Base-by-base conservation (phyloP, 2,329 filamentous ascomycete genomes). In the Byssochlamys sp. region DNA sequence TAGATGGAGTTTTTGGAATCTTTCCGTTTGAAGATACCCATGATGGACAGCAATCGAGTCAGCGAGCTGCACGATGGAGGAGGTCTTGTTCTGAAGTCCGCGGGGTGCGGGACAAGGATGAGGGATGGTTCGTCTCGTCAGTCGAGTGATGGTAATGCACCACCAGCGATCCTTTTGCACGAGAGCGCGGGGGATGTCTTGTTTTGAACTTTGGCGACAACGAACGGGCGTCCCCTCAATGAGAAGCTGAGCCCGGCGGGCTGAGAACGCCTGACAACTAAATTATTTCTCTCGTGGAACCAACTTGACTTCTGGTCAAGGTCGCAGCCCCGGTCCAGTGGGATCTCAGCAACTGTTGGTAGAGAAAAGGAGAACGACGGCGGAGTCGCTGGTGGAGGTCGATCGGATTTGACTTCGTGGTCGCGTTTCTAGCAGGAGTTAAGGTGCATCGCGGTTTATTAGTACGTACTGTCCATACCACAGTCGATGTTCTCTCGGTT, bases 11-110 rank as follows among this genome's bases (percentile, higher is more conserved):
- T 67, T 57, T 71, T 75, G n/a, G 73, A 72, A 61, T 77, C 75
- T 61, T 75, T 78, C 65, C 74, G 74, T 66, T 73, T 77, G 66
- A 78, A 78, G 57, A 78, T 66, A 60, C 74, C 75, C 75, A 77
- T 77, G 62, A 58, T 59, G 63, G 59, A 45, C n/a, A 45, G 39
- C 49, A 7, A 24, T 51, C 29, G 39, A 45, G 49, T 14, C 3
- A 51, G 11, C 12, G 24, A 51, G 49, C 49, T 51, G 49, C 24
- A 51, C 19, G 49, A 14, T 24, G 49, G 11, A 11, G 12, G 9
- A 49, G 49, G 11, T 26, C 3, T n/a, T 27, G 49, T 28, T 51
- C 11, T 26, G 49, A 6, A 5, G 49, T 51, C n/a, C 12, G 49
- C 5, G 27, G 49, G 49, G 49, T 28, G 25, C 27, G 49, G 24